Evolutionary conservation across 129 eudicot genomes (phyloP), one percentile per base, ranked within the genome.

Genomic region (Artemisia tridentata): DNA sequence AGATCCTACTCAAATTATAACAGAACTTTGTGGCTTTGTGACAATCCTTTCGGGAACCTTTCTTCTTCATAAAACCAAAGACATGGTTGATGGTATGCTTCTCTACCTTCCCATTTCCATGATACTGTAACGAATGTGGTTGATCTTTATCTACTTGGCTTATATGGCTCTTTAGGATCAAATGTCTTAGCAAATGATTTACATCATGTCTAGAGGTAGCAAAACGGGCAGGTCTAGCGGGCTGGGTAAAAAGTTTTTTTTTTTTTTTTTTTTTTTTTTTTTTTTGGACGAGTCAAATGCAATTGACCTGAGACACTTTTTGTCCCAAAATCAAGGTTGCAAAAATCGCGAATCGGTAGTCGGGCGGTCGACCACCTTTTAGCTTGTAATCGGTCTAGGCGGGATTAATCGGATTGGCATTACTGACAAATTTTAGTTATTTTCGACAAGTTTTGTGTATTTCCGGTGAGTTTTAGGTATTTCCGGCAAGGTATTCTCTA

Each of bases 1-100:
- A 71, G 78, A 87, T 76, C 91, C 91, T 59, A 92, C 96, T 9
- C 96, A 88, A 74, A 88, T 92, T 74, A 86, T 92, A 18, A 92
- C 98, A 2, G 96, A 92, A 81, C 86, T 92, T 80, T 92, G 98
- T 83, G 98, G 98, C 56, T 92, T 92, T 80, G 96, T 92, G 60
- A 92, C 98, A 8, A 92, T 92, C 76, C 96, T 92, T 15, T 88
- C 98, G 3, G 98, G 98, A 67, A 92, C 98, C 5, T 92, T 92
- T 81, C 90, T 92, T 49, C 98, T 92, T 67, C 98, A 92, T 95
- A 92, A 82, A 79, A 92, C 98, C 59, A 92, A 92, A 73, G 98
- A 92, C 87, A 86, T 92, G 96, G 89, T 69, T 52, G 98, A 86
- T 7, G 91, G 96, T 92, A 86, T 47, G 71, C 69, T 47, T 71